These are phyloP conservation scores for Fusarium devonianum DNA, from an alignment of 2,329 filamentous ascomycete genomes.

Conservation along the genomic window DNA sequence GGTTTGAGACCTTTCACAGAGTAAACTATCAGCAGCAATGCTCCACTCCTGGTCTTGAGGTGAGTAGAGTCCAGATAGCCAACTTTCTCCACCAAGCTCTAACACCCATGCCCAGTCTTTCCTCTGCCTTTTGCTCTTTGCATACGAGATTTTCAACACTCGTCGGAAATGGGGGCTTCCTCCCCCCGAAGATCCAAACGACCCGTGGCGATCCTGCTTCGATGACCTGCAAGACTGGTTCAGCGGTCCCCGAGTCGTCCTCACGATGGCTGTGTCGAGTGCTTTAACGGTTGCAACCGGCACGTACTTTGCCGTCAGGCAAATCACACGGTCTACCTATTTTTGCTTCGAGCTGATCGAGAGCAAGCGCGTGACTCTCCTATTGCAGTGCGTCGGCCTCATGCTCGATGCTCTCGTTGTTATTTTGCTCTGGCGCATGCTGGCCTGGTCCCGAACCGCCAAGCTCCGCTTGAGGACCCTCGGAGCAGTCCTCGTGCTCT, in stretches of 20 bases:
- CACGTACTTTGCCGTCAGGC: conserved; percentile 50
- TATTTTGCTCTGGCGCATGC: conserved; percentile 58
- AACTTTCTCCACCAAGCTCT: not conserved
- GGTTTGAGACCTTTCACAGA: conserved; percentile 57
- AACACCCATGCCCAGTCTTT: conserved; percentile 50
- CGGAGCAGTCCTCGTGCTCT: conserved; percentile 51
- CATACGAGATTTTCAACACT: conserved; percentile 54
- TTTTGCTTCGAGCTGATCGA: conserved; percentile 58
- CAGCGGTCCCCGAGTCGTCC: conserved; percentile 48
- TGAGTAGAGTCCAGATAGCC: conserved; percentile 19
- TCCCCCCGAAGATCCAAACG: conserved; percentile 50
- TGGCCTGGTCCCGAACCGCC: conserved; percentile 59
- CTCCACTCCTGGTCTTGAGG: conserved; percentile 58
- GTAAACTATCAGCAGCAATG: conserved; percentile 60
- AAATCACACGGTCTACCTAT: conserved; percentile 56
- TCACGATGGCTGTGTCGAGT: conserved; percentile 48
- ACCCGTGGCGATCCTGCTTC: conserved; percentile 56
- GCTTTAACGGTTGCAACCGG: conserved; percentile 52
- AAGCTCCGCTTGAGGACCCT: conserved; percentile 56
- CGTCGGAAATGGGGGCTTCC: conserved; percentile 43
- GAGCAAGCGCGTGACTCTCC: conserved; percentile 45
- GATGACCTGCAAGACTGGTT: conserved; percentile 60
- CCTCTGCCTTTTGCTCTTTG: conserved; percentile 54
- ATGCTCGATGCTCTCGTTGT: conserved; percentile 56
- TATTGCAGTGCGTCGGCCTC: conserved; percentile 55